A percentile compares a stretch with the other conserved stretches of the same genome.
phyloP scores from a whole-genome alignment of 2,329 filamentous ascomycete genomes.

The Aureobasidium subglaciale region DNA sequence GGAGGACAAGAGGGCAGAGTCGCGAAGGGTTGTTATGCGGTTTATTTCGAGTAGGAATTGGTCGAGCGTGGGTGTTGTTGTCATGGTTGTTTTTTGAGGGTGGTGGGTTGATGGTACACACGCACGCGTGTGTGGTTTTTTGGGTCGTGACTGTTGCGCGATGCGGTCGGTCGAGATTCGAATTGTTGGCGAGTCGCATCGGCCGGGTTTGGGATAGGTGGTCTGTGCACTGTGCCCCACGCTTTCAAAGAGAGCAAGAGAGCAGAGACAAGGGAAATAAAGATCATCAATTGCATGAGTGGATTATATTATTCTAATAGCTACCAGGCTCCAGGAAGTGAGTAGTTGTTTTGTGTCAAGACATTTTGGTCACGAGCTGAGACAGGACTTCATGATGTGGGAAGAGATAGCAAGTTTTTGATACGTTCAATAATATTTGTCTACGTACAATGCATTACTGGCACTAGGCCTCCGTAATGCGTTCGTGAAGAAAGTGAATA shows the following conservation, averaged over 20 bases:
- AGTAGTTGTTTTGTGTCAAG: neutral
- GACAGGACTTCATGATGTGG: neutral
- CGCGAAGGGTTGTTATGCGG: slow-evolving; percentile 52
- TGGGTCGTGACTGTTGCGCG: no score
- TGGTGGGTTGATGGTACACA: neutral
- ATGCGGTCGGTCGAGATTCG: neutral
- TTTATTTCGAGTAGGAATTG: slow-evolving; percentile 63
- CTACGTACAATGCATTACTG: slow-evolving; percentile 15
- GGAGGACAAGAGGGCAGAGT: slow-evolving; percentile 59
- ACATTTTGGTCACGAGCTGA: neutral
- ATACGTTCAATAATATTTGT: neutral
- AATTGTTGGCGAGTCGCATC: slow-evolving; percentile 5
- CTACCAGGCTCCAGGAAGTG: no score
- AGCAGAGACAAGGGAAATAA: neutral
- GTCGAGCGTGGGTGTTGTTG: slow-evolving; percentile 54
- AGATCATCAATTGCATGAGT: neutral
- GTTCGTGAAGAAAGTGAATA: slow-evolving; percentile 4
- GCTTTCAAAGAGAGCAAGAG: no score
- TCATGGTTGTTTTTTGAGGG: neutral
- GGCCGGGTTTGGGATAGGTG: neutral
- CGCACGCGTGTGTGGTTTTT: no score
- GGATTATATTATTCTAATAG: neutral
- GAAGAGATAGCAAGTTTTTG: neutral
- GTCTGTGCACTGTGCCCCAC: neutral
- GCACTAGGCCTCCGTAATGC: slow-evolving; percentile 10